Percentiles rank a stretch among this genome's conserved stretches.
phyloP scores from a whole-genome alignment of 2,329 filamentous ascomycete genomes.

The Penicillium sp. region DNA sequence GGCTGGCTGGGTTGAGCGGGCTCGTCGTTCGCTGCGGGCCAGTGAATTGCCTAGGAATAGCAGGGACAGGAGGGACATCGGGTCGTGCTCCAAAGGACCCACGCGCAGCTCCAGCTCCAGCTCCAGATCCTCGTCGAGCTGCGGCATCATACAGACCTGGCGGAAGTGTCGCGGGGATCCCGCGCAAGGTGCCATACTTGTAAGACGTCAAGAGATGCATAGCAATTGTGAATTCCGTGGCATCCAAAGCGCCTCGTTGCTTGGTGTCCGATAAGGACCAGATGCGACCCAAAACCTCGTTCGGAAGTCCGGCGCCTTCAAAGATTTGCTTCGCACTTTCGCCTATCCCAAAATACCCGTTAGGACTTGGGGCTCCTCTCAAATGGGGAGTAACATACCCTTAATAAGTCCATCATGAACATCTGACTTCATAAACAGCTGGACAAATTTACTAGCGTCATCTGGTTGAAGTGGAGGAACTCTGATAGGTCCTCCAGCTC shows the following conservation, averaged over 20 bases:
- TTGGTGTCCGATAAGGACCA: slow-evolving; percentile 95
- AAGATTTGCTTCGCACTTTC: slow-evolving; percentile 93
- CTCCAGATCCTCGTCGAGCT: slow-evolving; percentile 62
- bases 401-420: slow-evolving; percentile 75
- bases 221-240: slow-evolving; percentile 93
- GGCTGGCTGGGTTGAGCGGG: slow-evolving; percentile 47
- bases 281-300: slow-evolving; percentile 88
- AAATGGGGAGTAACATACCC: slow-evolving; percentile 41
- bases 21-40: slow-evolving; percentile 61
- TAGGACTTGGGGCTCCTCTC: neutral
- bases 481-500: slow-evolving; percentile 66
- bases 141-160: slow-evolving; percentile 89
- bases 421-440: slow-evolving; percentile 87
- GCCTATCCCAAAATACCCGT: slow-evolving; percentile 48
- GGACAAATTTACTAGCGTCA: slow-evolving; percentile 84
- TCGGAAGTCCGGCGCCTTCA: slow-evolving; percentile 85
- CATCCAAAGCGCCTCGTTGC: slow-evolving; percentile 80
- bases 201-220: slow-evolving; percentile 96
- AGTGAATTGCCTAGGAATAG: slow-evolving; percentile 80
- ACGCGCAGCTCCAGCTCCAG: slow-evolving; percentile 42
- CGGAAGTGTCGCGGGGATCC: slow-evolving; percentile 77
- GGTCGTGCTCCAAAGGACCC: slow-evolving; percentile 55
- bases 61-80: slow-evolving; percentile 59
- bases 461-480: slow-evolving; percentile 86
- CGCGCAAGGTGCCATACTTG: slow-evolving; percentile 78